Evolutionary conservation across 441 rosid species (phyloP).

Genomic region (Metrosideros polymorpha): DNA sequence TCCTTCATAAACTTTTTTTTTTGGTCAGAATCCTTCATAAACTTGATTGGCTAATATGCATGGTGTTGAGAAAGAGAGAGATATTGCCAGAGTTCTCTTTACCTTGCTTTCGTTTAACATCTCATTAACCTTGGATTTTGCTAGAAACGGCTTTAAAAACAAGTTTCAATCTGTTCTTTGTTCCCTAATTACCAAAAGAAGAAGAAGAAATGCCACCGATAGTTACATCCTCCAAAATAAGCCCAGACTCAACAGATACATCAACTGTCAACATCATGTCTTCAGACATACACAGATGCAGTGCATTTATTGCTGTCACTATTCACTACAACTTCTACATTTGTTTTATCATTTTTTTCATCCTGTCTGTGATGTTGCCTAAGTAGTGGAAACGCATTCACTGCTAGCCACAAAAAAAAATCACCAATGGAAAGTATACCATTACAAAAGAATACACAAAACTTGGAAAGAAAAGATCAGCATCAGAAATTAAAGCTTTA

Average conservation of each 20-base stretch:
- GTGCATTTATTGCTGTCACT: background rate
- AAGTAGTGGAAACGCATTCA: background rate
- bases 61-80: background rate
- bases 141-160: background rate
- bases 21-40: too few relatives aligned
- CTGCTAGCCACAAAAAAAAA: background rate
- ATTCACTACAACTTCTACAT: background rate
- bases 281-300: background rate
- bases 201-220: background rate
- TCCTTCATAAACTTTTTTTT: background rate
- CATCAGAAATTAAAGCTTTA: background rate
- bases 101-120: background rate
- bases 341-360: background rate
- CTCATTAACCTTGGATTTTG: background rate
- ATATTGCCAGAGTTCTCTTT: background rate
- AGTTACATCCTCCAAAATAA: background rate
- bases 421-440: background rate
- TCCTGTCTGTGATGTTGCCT: background rate
- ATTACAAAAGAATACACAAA: background rate
- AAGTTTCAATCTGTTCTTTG: background rate
- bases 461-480: background rate
- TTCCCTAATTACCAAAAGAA: background rate
- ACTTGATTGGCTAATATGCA: background rate
- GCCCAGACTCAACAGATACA: background rate
- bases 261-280: background rate